These are phyloP conservation scores for Pythium angustatum DNA, from an alignment of 352 stramenopile species.

Conservation along the genomic window DNA sequence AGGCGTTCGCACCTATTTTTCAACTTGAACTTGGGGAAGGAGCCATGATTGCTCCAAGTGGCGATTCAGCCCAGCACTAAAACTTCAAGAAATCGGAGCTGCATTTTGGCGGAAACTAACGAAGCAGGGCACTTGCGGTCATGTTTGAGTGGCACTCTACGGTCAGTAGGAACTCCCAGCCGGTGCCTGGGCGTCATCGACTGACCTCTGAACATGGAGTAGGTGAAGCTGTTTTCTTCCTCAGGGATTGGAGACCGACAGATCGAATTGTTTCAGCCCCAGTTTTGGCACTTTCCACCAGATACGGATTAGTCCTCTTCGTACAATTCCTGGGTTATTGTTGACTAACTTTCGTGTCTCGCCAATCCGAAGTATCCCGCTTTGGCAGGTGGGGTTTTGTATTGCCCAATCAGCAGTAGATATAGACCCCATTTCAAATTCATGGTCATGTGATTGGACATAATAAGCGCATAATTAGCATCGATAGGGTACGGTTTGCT, in stretches of 20 bases:
- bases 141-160: too few relatives aligned
- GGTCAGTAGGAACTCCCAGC: too few relatives aligned
- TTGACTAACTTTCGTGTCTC: background rate
- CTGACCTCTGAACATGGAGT: background rate
- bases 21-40: conserved; percentile 30
- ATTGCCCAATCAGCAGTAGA: conserved; percentile 10
- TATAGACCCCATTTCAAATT: conserved; percentile 11
- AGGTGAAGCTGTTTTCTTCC: background rate
- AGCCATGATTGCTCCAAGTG: conserved; percentile 26
- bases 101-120: background rate
- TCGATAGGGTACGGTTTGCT: background rate
- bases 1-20: conserved; percentile 17
- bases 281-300: conserved; percentile 5
- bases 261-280: background rate
- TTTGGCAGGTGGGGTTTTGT: background rate
- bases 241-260: background rate
- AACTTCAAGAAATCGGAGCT: conserved; percentile 9
- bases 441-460: conserved; percentile 4
- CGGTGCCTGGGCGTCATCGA: background rate
- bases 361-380: conserved; percentile 9
- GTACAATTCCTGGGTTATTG: background rate
- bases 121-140: too few relatives aligned
- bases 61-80: background rate
- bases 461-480: conserved; percentile 19
- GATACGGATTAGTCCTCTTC: background rate